phyloP scores from a whole-genome alignment of 192 early-diverging fungal genomes.

The Backusella luteola region DNA sequence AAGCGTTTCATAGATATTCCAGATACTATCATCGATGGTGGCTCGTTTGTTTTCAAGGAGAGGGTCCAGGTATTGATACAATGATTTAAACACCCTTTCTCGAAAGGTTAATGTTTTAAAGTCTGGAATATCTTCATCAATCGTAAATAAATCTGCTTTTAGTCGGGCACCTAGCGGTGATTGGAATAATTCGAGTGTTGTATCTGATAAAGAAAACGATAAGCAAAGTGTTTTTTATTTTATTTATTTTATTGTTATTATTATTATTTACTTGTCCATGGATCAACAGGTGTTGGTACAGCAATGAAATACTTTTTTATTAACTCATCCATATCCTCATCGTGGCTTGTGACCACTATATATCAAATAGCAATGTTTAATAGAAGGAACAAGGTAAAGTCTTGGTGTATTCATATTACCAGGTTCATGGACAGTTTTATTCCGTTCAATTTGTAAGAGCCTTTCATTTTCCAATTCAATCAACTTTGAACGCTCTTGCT shows the following conservation, averaged over 20 bases:
- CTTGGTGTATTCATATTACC: background rate
- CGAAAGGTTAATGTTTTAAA: conserved; percentile 37
- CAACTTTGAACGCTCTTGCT: background rate
- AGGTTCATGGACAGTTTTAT: background rate
- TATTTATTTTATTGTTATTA: background rate
- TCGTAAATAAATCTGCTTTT: conserved; percentile 27
- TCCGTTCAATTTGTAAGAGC: background rate
- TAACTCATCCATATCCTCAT: background rate
- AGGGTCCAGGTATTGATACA: conserved; percentile 44
- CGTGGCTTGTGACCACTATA: background rate
- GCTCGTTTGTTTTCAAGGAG: conserved; percentile 22
- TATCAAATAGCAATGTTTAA: background rate
- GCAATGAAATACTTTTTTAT: conserved; percentile 42
- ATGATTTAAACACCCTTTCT: conserved; percentile 39
- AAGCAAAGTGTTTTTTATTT: background rate
- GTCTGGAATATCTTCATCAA: conserved; percentile 31
- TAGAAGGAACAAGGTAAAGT: background rate
- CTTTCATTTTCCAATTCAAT: background rate
- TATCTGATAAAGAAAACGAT: background rate
- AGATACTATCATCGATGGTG: background rate
- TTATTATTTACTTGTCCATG: conserved; percentile 36
- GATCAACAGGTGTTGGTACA: conserved; percentile 36
- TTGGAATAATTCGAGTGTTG: conserved; percentile 34
- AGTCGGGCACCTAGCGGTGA: conserved; percentile 33
- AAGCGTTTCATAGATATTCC: conserved; percentile 31